These are phyloP conservation scores for Vickermania spadyakhi DNA, from an alignment of 208 protist species.

Conservation along the genomic window DNA sequence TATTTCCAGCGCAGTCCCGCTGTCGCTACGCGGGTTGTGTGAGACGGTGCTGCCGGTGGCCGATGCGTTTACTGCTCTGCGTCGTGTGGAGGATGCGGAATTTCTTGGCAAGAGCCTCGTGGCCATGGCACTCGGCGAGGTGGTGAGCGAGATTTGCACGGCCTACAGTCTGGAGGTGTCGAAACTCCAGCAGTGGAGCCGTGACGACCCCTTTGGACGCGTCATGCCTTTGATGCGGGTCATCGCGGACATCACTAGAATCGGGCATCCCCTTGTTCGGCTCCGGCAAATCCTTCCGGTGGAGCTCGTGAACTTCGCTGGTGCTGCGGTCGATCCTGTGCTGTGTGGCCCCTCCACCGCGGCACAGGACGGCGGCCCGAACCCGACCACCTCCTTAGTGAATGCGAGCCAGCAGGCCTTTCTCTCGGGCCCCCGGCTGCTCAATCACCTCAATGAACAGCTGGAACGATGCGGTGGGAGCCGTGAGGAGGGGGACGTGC, in stretches of 20 bases:
- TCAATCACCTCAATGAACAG: constrained; percentile 74
- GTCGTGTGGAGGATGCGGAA: constrained; percentile 54
- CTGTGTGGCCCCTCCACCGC: not conserved
- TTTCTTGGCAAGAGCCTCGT: constrained; percentile 64
- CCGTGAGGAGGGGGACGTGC: constrained; percentile 64
- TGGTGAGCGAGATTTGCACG: constrained; percentile 70
- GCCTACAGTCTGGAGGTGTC: constrained; percentile 73
- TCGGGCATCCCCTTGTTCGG: constrained; percentile 74
- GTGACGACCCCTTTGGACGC: constrained; percentile 7
- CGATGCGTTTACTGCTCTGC: constrained; percentile 65
- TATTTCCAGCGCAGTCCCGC: constrained; percentile 39
- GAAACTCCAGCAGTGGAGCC: constrained; percentile 53
- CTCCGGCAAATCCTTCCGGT: constrained; percentile 75
- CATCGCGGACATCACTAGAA: constrained; percentile 69
- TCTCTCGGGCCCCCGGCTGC: constrained; percentile 49
- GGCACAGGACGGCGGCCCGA: not conserved
- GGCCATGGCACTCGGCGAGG: constrained; percentile 78
- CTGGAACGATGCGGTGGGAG: constrained; percentile 47
- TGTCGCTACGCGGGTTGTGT: constrained; percentile 58
- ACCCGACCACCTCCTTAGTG: not conserved
- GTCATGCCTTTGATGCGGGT: constrained; percentile 79
- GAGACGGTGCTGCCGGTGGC: constrained; percentile 64
- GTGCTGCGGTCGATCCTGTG: constrained; percentile 13
- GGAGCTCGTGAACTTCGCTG: constrained; percentile 26
- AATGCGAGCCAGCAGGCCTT: constrained; percentile 7